Conservation (phyloP, 495 filamentous ascomycete genomes). For the Evernia prunastri region DNA sequence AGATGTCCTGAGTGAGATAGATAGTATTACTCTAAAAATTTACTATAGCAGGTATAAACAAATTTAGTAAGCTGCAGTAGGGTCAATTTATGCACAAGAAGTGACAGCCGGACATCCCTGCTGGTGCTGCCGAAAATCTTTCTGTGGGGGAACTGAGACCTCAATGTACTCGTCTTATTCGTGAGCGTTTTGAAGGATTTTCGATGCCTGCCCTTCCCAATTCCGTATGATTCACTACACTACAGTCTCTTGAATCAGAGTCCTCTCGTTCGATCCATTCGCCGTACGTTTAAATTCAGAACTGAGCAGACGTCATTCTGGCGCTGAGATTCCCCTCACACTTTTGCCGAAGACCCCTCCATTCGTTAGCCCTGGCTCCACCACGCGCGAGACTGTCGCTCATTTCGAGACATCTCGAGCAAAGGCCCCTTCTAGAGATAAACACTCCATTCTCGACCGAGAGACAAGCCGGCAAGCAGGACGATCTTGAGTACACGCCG, state of each 20-base stretch:
- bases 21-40: background rate
- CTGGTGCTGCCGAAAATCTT: background rate
- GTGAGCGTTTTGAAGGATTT: background rate
- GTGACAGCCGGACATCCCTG: background rate
- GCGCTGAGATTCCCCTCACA: slow-evolving; percentile 23
- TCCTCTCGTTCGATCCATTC: background rate
- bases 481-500: slow-evolving; percentile 54
- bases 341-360: slow-evolving; percentile 31
- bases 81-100: background rate
- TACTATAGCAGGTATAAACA: background rate
- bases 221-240: background rate
- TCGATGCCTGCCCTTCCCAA: background rate
- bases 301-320: slow-evolving; percentile 28
- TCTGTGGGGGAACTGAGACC: background rate
- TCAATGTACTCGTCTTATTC: background rate
- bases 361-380: slow-evolving; percentile 46
- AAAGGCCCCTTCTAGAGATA: slow-evolving; percentile 53
- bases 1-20: background rate
- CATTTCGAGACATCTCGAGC: slow-evolving; percentile 74
- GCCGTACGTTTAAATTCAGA: too few relatives aligned
- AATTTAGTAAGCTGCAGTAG: background rate
- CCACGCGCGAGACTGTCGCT: slow-evolving; percentile 65
- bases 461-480: slow-evolving; percentile 45
- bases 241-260: background rate
- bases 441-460: slow-evolving; percentile 66